A percentile compares a stretch with the other conserved stretches of the same genome.
These are phyloP conservation scores for Neurospora crassa DNA, from an alignment of 2,329 filamentous ascomycete genomes.

Conservation along the genomic window DNA sequence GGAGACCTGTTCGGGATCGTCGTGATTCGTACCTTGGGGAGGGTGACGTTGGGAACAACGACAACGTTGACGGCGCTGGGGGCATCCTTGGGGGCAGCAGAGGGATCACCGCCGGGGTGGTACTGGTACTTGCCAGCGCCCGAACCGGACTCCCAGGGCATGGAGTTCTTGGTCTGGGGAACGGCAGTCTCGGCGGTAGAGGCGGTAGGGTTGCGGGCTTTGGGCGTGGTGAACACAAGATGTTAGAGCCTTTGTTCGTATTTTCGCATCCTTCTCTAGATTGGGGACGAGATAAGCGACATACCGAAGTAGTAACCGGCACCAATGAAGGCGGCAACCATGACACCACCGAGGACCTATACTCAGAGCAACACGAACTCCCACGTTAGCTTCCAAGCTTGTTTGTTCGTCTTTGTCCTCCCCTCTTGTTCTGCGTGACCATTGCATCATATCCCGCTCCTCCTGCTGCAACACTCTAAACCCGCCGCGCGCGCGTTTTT, in stretches of 20 bases:
- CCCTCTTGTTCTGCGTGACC: not conserved
- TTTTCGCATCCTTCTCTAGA: not conserved
- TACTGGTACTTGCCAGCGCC: constrained; percentile 63
- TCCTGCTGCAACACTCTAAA: not conserved
- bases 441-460: not conserved
- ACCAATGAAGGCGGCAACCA: constrained; percentile 78
- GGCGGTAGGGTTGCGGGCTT: constrained; percentile 75
- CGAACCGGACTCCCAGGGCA: constrained; percentile 79
- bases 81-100: constrained; percentile 70
- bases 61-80: constrained; percentile 93
- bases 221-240: constrained; percentile 10
- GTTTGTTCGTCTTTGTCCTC: not conserved
- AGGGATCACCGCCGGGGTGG: constrained; percentile 76
- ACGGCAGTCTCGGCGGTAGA: constrained; percentile 74
- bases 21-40: constrained; percentile 62
- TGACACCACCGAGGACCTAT: constrained; percentile 83
- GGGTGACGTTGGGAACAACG: constrained; percentile 83
- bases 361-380: constrained; percentile 5
- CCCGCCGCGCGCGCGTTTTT: not conserved
- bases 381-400: not conserved
- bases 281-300: constrained; percentile 11
- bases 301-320: constrained; percentile 85
- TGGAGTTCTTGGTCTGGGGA: constrained; percentile 62
- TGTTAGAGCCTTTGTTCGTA: not conserved
- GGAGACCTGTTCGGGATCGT: not conserved